Conservation (phyloP, 352 stramenopile species). For the Phytophthora pistaciae region DNA sequence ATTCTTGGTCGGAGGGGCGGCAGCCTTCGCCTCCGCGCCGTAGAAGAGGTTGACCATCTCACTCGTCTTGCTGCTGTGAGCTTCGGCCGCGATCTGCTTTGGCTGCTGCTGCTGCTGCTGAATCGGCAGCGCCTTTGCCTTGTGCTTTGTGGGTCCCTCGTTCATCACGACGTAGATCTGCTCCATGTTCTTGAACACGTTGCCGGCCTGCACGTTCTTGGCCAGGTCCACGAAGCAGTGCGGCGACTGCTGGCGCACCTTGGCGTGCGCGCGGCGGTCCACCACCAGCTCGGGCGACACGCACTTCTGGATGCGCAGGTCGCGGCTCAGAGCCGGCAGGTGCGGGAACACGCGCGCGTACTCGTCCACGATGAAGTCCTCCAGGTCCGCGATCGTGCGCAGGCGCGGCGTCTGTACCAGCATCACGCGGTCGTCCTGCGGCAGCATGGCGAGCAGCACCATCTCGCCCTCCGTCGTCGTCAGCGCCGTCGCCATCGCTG, state of each 20-base stretch:
- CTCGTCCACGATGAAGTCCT: slow-evolving; percentile 70
- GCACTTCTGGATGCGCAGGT: slow-evolving; percentile 81
- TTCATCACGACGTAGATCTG: slow-evolving; percentile 77
- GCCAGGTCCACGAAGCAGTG: slow-evolving; percentile 79
- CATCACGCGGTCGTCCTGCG: slow-evolving; percentile 67
- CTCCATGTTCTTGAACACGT: slow-evolving; percentile 84
- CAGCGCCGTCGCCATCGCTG: slow-evolving; percentile 31
- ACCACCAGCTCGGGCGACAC: slow-evolving; percentile 61
- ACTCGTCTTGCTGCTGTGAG: neutral
- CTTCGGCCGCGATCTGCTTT: slow-evolving; percentile 13
- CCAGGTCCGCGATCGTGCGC: slow-evolving; percentile 65
- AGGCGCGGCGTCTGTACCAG: slow-evolving; percentile 64
- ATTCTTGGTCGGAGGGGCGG: slow-evolving; percentile 10
- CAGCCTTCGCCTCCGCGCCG: slow-evolving; percentile 1
- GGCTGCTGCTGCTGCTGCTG: neutral
- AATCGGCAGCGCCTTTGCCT: slow-evolving; percentile 10
- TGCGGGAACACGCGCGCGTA: slow-evolving; percentile 72
- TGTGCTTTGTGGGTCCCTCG: slow-evolving; percentile 22
- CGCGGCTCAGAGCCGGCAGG: slow-evolving; percentile 45
- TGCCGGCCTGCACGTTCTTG: slow-evolving; percentile 83
- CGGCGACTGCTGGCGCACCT: slow-evolving; percentile 35
- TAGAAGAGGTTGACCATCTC: neutral
- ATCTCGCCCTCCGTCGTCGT: slow-evolving; percentile 59
- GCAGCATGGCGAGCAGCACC: slow-evolving; percentile 78
- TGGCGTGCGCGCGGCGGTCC: slow-evolving; percentile 50